Evolutionary conservation across 768 basidiomycete genomes (phyloP).

Genomic region (Collybiopsis confluens): DNA sequence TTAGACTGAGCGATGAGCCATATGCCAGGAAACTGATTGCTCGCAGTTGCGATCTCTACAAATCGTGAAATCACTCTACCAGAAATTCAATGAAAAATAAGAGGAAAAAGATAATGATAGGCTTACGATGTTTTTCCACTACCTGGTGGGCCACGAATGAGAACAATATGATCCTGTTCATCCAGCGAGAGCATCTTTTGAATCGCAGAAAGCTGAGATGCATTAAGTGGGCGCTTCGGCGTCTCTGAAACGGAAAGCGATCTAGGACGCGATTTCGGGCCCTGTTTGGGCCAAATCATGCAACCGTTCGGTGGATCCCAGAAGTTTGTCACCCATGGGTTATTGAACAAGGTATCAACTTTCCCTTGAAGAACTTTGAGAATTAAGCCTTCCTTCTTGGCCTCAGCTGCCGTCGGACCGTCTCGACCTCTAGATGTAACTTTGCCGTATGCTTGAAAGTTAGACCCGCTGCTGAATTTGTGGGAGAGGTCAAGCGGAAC

Average conservation of each 20-base stretch:
- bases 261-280: constrained; percentile 14
- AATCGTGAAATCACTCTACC: constrained; percentile 60
- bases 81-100: too few relatives aligned
- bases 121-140: constrained; percentile 61
- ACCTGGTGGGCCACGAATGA: constrained; percentile 58
- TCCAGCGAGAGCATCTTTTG: constrained; percentile 40
- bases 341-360: constrained; percentile 29
- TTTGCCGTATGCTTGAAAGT: constrained; percentile 18
- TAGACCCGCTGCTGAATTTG: neutral
- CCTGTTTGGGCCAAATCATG: constrained; percentile 38
- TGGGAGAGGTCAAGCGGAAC: constrained; percentile 4
- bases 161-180: constrained; percentile 32
- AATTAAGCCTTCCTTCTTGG: constrained; percentile 34
- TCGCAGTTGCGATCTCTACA: constrained; percentile 43
- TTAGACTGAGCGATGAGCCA: constrained; percentile 87
- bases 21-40: constrained; percentile 40
- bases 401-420: constrained; percentile 56
- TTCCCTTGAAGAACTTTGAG: constrained; percentile 41
- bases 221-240: constrained; percentile 28
- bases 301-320: constrained; percentile 33
- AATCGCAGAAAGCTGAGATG: constrained; percentile 44
- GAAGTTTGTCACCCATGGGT: constrained; percentile 47
- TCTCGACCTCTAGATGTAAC: constrained; percentile 53
- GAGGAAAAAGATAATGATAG: neutral
- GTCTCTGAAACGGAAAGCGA: neutral